A percentile compares a stretch with the other conserved stretches of the same genome.
Evolutionary conservation across 2,329 filamentous ascomycete genomes (phyloP).

Genomic region (Clarireedia monteithiana): DNA sequence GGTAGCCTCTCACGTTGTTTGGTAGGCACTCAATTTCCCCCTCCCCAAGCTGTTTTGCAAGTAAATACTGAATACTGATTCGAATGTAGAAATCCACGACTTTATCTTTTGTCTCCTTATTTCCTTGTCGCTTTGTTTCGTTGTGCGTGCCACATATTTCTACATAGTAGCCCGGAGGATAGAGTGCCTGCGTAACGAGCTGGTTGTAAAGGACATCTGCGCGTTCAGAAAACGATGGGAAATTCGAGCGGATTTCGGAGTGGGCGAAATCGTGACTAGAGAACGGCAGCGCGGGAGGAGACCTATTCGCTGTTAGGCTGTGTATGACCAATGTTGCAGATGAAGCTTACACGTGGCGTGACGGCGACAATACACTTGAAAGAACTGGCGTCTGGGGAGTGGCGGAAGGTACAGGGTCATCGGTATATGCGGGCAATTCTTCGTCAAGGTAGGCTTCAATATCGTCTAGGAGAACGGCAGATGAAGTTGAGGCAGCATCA

Average conservation of each 20-base stretch:
- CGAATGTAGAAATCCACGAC: conserved; percentile 52
- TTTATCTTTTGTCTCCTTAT: conserved; percentile 40
- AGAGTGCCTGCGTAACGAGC: conserved; percentile 21
- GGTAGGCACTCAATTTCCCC: conserved; percentile 44
- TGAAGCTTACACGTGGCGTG: neutral
- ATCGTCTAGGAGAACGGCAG: conserved; percentile 19
- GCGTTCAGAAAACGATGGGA: conserved; percentile 21
- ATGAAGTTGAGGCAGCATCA: conserved; percentile 21
- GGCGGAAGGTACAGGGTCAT: neutral
- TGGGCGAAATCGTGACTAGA: conserved; percentile 16
- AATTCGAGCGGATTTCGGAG: conserved; percentile 21
- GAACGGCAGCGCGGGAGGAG: conserved; percentile 18
- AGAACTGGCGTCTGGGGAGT: neutral
- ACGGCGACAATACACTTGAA: neutral
- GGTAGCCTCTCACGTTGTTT: conserved; percentile 51
- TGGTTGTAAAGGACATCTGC: conserved; percentile 15
- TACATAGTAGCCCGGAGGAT: conserved; percentile 22
- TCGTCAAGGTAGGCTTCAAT: conserved; percentile 13
- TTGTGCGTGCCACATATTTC: conserved; percentile 27
- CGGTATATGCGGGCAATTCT: conserved; percentile 14
- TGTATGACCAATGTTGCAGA: neutral
- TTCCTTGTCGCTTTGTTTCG: conserved; percentile 21
- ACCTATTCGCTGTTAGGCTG: conserved; percentile 5
- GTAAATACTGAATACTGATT: conserved; percentile 51
- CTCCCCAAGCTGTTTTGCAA: conserved; percentile 38